Conservation (phyloP, 1,284 basidiomycete species). For the Fomitopsis pinicola region DNA sequence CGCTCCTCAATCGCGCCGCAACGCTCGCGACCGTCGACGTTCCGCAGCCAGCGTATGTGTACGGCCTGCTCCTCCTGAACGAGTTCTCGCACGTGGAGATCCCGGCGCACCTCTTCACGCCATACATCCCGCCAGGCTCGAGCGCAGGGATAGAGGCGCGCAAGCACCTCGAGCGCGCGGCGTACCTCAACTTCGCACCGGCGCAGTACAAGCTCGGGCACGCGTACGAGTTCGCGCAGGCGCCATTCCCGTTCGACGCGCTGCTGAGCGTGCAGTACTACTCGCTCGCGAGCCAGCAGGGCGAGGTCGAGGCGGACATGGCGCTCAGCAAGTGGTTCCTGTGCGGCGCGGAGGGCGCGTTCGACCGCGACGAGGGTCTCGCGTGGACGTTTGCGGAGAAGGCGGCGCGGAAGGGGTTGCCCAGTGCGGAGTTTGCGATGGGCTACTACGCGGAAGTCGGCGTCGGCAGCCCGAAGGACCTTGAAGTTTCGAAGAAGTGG, state of each 20-base stretch:
- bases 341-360: constrained; percentile 76
- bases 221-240: constrained; percentile 86
- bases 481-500: constrained; percentile 67
- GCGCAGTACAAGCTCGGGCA: constrained; percentile 94
- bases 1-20: constrained; percentile 76
- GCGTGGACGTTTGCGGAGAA: constrained; percentile 92
- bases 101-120: constrained; percentile 47
- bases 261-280: constrained; percentile 93
- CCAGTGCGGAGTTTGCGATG: constrained; percentile 90
- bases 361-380: constrained; percentile 87
- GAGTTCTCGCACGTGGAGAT: constrained; percentile 68
- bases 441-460: constrained; percentile 90
- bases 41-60: constrained; percentile 86
- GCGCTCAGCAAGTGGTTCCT: constrained; percentile 94
- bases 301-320: constrained; percentile 93
- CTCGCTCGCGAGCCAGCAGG: constrained; percentile 78
- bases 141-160: constrained; percentile 43
- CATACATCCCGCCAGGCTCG: constrained; percentile 42
- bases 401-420: constrained; percentile 75
- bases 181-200: constrained; percentile 81
- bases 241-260: constrained; percentile 86
- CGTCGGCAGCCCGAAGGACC: constrained; percentile 63
- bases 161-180: constrained; percentile 73
- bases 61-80: constrained; percentile 77
- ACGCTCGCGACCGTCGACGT: constrained; percentile 69